Conservation (phyloP, 352 stramenopile genomes). For the Phytophthora rubi region DNA sequence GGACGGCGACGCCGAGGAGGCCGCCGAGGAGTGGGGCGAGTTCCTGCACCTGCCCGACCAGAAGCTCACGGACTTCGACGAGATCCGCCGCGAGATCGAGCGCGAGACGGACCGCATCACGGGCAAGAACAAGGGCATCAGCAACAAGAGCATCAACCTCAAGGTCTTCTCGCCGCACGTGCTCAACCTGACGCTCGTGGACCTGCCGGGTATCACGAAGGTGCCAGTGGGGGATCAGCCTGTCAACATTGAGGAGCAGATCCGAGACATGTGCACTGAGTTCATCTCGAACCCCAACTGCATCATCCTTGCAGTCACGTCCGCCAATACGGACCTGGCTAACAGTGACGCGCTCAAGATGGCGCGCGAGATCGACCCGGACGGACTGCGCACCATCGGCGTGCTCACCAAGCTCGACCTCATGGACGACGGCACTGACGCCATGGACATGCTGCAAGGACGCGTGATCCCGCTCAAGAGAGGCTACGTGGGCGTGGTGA, state of each 20-base stretch:
- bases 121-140: slow-evolving; percentile 98
- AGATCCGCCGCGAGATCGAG: slow-evolving; percentile 98
- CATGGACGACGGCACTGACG: slow-evolving; percentile 99
- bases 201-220: slow-evolving; percentile 98
- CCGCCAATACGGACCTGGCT: slow-evolving; percentile 98
- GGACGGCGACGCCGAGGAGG: slow-evolving; percentile 36
- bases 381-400: slow-evolving; percentile 97
- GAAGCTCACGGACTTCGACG: slow-evolving; percentile 97
- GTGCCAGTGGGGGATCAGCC: slow-evolving; percentile 99
- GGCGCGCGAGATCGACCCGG: slow-evolving; percentile 91
- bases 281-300: slow-evolving; percentile 99
- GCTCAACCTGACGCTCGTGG: slow-evolving; percentile 99
- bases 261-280: slow-evolving; percentile 98
- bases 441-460: slow-evolving; percentile 96
- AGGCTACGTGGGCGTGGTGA: slow-evolving; percentile 99
- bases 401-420: slow-evolving; percentile 99
- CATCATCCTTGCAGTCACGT: slow-evolving; percentile 99
- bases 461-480: slow-evolving; percentile 97
- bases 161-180: slow-evolving; percentile 98
- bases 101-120: slow-evolving; percentile 97
- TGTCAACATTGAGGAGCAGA: slow-evolving; percentile 99
- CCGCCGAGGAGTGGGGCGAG: slow-evolving; percentile 95
- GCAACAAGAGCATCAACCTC: slow-evolving; percentile 98
- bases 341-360: slow-evolving; percentile 99
- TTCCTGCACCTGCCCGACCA: slow-evolving; percentile 97